A percentile compares a stretch with the other conserved stretches of the same genome.
Conservation (phyloP, 202 grass and related monocot genomes). For the Saccharum hybrid region DNA sequence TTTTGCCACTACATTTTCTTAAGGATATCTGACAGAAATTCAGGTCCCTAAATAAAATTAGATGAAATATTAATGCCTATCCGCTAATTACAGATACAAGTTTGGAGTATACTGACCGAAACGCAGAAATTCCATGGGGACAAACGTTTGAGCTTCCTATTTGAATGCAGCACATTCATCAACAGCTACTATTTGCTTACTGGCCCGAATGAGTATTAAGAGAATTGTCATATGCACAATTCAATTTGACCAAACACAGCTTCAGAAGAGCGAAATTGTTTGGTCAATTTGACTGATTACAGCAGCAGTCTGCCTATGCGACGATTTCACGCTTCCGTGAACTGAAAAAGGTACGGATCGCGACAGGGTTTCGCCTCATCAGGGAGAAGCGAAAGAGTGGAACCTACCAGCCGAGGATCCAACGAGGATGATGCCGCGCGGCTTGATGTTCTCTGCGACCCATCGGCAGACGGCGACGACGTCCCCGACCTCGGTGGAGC, state of each 20-base stretch:
- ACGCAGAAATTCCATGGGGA: constrained; percentile 20
- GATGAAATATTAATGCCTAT: background rate
- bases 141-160: constrained; percentile 19
- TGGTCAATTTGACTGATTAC: constrained; percentile 13
- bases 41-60: background rate
- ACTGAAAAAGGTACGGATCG: background rate
- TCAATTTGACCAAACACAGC: constrained; percentile 9
- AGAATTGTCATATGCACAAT: background rate
- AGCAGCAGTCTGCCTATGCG: background rate
- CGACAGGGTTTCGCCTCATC: background rate
- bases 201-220: background rate
- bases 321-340: background rate
- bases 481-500: constrained; percentile 75
- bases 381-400: background rate
- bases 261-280: constrained; percentile 14
- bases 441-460: constrained; percentile 66
- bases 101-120: constrained; percentile 11
- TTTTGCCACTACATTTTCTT: background rate
- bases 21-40: background rate
- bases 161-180: background rate
- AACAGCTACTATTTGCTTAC: background rate
- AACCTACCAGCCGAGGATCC: constrained; percentile 80
- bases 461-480: constrained; percentile 80
- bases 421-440: constrained; percentile 66
- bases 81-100: background rate